These are phyloP conservation scores for Trichodelitschia bisporula DNA, from an alignment of 495 filamentous ascomycete species.

Conservation along the genomic window DNA sequence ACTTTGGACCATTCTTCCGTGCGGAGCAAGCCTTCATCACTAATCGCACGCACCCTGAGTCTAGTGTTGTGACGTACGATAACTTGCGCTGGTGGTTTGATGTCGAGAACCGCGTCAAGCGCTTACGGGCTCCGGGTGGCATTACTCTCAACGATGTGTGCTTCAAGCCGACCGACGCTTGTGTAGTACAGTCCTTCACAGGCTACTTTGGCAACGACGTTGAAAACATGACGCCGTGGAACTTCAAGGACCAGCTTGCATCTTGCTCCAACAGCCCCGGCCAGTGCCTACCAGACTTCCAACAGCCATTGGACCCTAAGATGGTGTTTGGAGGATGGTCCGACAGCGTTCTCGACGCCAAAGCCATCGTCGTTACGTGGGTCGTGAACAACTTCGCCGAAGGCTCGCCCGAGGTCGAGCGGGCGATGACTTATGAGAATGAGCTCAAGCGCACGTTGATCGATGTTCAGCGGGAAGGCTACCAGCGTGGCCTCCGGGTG, in stretches of 20 bases:
- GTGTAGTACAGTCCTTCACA: constrained; percentile 76
- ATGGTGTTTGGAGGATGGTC: constrained; percentile 70
- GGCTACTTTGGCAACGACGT: constrained; percentile 59
- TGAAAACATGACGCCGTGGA: constrained; percentile 29
- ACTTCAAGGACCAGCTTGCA: constrained; percentile 42
- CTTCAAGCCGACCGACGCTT: constrained; percentile 74
- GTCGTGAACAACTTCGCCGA: constrained; percentile 77
- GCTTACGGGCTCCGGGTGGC: constrained; percentile 37
- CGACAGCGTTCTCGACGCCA: constrained; percentile 39
- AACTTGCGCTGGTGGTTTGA: constrained; percentile 87
- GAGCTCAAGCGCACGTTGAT: constrained; percentile 44
- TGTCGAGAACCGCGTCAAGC: constrained; percentile 49
- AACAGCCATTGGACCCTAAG: constrained; percentile 60
- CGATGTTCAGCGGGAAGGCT: constrained; percentile 55
- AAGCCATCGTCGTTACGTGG: constrained; percentile 77
- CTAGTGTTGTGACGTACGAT: constrained; percentile 70
- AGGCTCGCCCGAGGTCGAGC: constrained; percentile 36
- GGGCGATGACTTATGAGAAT: constrained; percentile 75
- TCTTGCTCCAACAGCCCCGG: constrained; percentile 56
- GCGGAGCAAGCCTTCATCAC: constrained; percentile 84
- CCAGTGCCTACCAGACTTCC: constrained; percentile 60
- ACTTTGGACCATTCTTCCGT: constrained; percentile 88
- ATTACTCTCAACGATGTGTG: constrained; percentile 62
- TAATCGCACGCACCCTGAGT: constrained; percentile 68
- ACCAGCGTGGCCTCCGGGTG: constrained; percentile 49